Evolutionary conservation across 1,284 basidiomycete genomes (phyloP).

Genomic region (Irpex lacteus): DNA sequence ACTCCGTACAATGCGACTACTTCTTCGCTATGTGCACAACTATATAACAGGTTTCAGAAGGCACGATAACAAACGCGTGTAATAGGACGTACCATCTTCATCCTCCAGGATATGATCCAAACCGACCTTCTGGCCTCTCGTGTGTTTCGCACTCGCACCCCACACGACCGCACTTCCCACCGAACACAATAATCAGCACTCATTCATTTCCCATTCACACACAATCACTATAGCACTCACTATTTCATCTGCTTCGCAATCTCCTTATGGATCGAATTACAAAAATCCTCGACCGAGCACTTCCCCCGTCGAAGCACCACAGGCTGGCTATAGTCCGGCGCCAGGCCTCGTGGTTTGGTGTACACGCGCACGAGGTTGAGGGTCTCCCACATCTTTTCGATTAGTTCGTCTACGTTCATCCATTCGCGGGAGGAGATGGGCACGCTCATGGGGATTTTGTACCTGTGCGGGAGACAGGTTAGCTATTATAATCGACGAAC

Average conservation of each 20-base stretch:
- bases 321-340: constrained; percentile 85
- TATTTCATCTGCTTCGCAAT: constrained; percentile 93
- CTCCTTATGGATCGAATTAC: constrained; percentile 87
- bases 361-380: constrained; percentile 91
- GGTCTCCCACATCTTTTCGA: constrained; percentile 88
- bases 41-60: constrained; percentile 22
- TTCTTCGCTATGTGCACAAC: constrained; percentile 85
- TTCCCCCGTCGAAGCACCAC: constrained; percentile 79
- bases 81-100: constrained; percentile 69
- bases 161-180: constrained; percentile 80
- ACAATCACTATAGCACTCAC: constrained; percentile 39
- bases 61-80: no score
- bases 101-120: constrained; percentile 87
- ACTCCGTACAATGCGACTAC: constrained; percentile 31
- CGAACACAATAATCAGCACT: not conserved
- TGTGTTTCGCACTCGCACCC: constrained; percentile 94
- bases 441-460: constrained; percentile 93
- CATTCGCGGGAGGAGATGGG: constrained; percentile 92
- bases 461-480: constrained; percentile 36
- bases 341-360: constrained; percentile 90
- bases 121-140: constrained; percentile 95
- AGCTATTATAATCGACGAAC: no score
- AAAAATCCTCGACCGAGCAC: constrained; percentile 89
- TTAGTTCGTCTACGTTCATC: constrained; percentile 96
- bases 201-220: not conserved